Evolutionary conservation across 2,329 filamentous ascomycete genomes (phyloP).

Genomic region (Arthrobotrys entomopaga): DNA sequence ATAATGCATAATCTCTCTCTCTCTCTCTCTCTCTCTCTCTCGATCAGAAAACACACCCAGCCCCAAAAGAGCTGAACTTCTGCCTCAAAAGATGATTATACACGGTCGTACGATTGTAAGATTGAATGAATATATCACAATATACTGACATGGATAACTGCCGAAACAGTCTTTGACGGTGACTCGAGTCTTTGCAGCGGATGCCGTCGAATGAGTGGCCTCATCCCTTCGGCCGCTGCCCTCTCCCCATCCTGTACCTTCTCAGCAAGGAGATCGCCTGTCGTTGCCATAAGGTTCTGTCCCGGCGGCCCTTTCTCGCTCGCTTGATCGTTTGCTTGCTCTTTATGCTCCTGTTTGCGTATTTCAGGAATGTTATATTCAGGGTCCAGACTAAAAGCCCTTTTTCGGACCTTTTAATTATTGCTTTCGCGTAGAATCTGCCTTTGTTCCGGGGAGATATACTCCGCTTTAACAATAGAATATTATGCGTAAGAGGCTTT

Average conservation of each 20-base stretch:
- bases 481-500: conserved; percentile 34
- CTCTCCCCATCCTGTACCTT: conserved; percentile 13
- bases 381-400: conserved; percentile 9
- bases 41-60: not conserved
- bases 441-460: conserved; percentile 37
- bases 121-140: conserved; percentile 18
- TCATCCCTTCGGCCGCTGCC: conserved; percentile 28
- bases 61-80: too few species aligned
- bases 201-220: conserved; percentile 63
- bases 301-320: conserved; percentile 4
- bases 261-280: conserved; percentile 12
- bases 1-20: too few species aligned
- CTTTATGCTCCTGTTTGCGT: conserved; percentile 8
- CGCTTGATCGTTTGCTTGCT: not conserved
- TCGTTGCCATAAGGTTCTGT: conserved; percentile 31
- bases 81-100: conserved; percentile 17
- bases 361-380: conserved; percentile 30
- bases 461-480: conserved; percentile 26
- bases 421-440: conserved; percentile 38
- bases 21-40: too few species aligned
- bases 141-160: conserved; percentile 68
- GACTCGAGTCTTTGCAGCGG: conserved; percentile 74
- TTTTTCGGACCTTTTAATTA: not conserved
- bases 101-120: conserved; percentile 4
- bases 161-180: conserved; percentile 73